Conservation (phyloP, 148 eudicot species). For the Cornus controversa region DNA sequence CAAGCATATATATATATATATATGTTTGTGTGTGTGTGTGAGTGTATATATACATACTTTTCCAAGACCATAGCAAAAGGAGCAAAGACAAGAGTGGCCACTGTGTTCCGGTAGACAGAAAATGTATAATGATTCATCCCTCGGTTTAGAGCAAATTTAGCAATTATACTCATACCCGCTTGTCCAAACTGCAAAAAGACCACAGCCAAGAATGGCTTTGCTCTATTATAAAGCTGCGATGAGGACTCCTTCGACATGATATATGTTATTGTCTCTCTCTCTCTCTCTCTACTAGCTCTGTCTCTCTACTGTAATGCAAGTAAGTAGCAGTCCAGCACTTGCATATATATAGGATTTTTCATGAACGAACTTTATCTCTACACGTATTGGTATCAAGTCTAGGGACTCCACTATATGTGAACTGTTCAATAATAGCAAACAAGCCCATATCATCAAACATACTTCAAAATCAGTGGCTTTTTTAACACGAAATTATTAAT, state of each 20-base stretch:
- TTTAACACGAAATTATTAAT: neutral
- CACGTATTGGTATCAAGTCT: neutral
- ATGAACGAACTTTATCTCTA: neutral
- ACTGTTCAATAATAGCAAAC: neutral
- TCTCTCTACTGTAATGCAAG: neutral
- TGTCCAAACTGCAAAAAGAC: constrained; percentile 59
- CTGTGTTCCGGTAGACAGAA: constrained; percentile 59
- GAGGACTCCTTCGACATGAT: constrained; percentile 4
- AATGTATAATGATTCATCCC: constrained; percentile 72
- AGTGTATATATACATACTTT: constrained; percentile 16
- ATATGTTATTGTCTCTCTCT: neutral
- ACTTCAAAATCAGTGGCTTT: neutral
- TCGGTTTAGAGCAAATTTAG: constrained; percentile 56
- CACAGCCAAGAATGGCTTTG: constrained; percentile 54
- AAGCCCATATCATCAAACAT: neutral
- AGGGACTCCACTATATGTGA: neutral
- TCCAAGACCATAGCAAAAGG: constrained; percentile 69
- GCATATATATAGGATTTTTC: neutral
- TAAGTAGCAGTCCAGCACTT: neutral
- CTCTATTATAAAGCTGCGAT: constrained; percentile 12
- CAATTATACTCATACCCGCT: constrained; percentile 64
- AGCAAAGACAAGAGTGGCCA: constrained; percentile 57
- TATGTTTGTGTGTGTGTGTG: neutral
- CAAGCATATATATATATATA: too few species aligned
- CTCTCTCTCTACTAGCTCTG: neutral